These are phyloP conservation scores for Aspergillus hortae DNA, from an alignment of 2,329 filamentous ascomycete genomes.

Conservation along the genomic window DNA sequence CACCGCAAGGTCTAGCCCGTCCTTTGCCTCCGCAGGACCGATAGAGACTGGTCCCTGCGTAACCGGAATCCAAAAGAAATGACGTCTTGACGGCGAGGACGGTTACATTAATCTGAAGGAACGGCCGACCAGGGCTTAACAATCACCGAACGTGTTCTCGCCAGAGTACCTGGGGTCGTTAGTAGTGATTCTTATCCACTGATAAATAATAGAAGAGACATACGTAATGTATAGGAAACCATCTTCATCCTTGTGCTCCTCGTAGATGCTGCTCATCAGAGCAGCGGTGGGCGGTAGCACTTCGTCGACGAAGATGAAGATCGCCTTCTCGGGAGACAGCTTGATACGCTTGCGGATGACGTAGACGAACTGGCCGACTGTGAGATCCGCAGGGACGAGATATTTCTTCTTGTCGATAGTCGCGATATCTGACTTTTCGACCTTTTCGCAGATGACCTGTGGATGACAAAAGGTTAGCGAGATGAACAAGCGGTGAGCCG, in stretches of 20 bases:
- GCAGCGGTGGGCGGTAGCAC: conserved; percentile 94
- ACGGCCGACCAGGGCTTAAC: conserved; percentile 12
- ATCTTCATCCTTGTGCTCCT: conserved; percentile 90
- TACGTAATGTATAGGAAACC: conserved; percentile 98
- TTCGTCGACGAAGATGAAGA: conserved; percentile 99
- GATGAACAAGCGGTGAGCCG: conserved; percentile 29
- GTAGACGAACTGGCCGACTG: conserved; percentile 99
- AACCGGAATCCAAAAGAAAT: conserved; percentile 1
- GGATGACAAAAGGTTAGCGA: conserved; percentile 21
- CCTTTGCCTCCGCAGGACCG: conserved; percentile 11
- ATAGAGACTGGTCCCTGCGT: background rate
- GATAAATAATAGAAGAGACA: conserved; percentile 25
- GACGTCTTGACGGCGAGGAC: conserved; percentile 10
- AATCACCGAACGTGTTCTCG: conserved; percentile 91
- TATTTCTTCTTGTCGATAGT: conserved; percentile 99
- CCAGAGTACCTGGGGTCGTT: conserved; percentile 69
- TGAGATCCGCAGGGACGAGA: conserved; percentile 93
- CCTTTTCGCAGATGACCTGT: conserved; percentile 98
- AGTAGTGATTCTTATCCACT: too few species aligned
- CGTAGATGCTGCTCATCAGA: conserved; percentile 99
- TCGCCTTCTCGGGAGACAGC: conserved; percentile 98
- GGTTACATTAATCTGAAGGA: conserved; percentile 12
- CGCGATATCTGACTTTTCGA: conserved; percentile 98
- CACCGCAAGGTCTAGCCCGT: conserved; percentile 14
- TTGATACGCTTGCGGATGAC: conserved; percentile 99